Evolutionary conservation across 139 green algal species (phyloP).

Genomic region (Astrephomene gubernaculifera): DNA sequence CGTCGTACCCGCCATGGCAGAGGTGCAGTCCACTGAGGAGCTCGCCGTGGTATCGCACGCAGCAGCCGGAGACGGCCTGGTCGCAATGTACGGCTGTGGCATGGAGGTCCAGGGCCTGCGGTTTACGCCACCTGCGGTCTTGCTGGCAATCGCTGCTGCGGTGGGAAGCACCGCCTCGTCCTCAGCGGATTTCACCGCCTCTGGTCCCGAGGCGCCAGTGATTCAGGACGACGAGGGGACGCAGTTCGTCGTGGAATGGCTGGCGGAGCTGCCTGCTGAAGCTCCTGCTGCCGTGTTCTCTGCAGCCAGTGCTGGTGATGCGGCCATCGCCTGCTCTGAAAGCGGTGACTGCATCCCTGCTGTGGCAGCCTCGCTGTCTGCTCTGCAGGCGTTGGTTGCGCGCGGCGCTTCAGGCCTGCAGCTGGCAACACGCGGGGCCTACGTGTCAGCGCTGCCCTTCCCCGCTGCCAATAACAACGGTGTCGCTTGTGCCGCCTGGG

Average conservation of each 20-base stretch:
- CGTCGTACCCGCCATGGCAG: background rate
- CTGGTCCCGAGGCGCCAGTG: background rate
- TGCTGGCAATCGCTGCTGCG: background rate
- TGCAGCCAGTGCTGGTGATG: background rate
- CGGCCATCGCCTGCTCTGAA: background rate
- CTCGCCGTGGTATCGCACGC: background rate
- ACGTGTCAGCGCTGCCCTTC: background rate
- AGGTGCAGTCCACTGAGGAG: background rate
- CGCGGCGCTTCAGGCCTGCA: background rate
- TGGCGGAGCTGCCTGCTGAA: background rate
- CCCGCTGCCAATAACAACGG: background rate
- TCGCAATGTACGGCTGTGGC: background rate
- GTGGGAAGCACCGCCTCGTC: background rate
- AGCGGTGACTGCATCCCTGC: background rate
- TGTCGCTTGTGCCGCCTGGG: constrained; percentile 10
- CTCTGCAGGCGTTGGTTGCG: constrained; percentile 26
- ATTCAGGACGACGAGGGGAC: background rate
- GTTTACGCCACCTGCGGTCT: background rate
- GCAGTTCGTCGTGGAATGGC: constrained; percentile 20
- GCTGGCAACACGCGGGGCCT: background rate
- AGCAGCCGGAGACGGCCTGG: background rate
- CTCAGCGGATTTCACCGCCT: too few relatives aligned
- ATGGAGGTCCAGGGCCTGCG: background rate
- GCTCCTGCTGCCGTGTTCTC: too few relatives aligned
- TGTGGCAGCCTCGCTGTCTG: constrained; percentile 16